Evolutionary conservation across 2,329 filamentous ascomycete genomes (phyloP).

Genomic region (Diplodia mutila): DNA sequence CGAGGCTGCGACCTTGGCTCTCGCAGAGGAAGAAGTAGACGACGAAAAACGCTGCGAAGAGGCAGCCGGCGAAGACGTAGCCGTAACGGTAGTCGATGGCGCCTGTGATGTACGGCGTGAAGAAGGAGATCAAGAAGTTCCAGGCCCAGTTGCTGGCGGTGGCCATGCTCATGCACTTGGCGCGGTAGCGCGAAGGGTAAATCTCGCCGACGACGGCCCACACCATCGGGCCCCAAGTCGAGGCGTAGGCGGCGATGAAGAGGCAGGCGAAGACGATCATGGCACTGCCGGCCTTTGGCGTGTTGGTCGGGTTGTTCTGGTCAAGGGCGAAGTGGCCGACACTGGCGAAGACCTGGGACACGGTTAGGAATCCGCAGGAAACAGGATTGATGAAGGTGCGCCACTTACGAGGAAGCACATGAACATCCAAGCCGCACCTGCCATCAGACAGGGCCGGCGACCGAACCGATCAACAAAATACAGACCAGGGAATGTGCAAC

Average conservation of each 20-base stretch:
- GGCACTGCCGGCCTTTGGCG: conserved; percentile 35
- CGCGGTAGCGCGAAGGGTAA: conserved; percentile 40
- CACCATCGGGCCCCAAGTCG: conserved; percentile 39
- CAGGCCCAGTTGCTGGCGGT: conserved; percentile 42
- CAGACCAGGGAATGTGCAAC: conserved; percentile 52
- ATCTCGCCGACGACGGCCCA: conserved; percentile 43
- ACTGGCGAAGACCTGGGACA: conserved; percentile 48
- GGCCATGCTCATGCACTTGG: conserved; percentile 45
- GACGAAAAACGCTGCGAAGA: conserved; percentile 37
- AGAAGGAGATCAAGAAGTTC: conserved; percentile 55
- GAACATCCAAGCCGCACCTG: conserved; percentile 47
- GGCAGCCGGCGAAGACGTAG: conserved; percentile 45
- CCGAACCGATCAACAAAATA: conserved; percentile 55
- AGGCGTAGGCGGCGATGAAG: conserved; percentile 42
- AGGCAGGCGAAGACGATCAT: conserved; percentile 44
- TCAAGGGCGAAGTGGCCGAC: conserved; percentile 44
- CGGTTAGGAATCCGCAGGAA: background rate
- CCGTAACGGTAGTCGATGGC: conserved; percentile 47
- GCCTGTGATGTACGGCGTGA: conserved; percentile 42
- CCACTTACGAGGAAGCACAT: conserved; percentile 60
- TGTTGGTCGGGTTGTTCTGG: conserved; percentile 32
- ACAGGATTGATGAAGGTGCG: no score
- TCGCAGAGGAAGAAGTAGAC: conserved; percentile 48
- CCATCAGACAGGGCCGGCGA: conserved; percentile 52
- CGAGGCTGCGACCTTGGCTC: conserved; percentile 41